Evolutionary conservation across 257 asterid genomes (phyloP).

Genomic region (Mitragyna speciosa): DNA sequence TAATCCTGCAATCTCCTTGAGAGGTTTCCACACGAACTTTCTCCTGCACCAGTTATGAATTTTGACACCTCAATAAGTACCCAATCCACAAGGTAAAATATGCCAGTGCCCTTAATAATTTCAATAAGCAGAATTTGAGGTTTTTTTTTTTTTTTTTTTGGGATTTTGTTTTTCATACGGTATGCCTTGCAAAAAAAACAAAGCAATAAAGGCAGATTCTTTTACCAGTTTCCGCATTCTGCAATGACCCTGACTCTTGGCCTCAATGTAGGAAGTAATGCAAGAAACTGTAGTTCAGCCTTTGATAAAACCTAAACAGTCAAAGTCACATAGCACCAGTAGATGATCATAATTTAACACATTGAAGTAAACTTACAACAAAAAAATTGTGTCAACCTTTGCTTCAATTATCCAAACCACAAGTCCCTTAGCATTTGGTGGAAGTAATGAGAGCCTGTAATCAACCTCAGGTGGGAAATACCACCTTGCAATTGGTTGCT

Average conservation of each 20-base stretch:
- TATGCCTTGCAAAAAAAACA: not conserved
- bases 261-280: conserved; percentile 67
- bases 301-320: conserved; percentile 56
- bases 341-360: not conserved
- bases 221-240: conserved; percentile 87
- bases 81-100: too few species aligned
- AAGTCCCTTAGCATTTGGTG: conserved; percentile 70
- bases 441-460: conserved; percentile 77
- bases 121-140: too few species aligned
- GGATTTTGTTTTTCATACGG: not conserved
- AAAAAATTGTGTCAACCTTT: conserved; percentile 40
- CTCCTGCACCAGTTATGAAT: conserved; percentile 47
- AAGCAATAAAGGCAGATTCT: not conserved
- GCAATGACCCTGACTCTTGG: conserved; percentile 81
- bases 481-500: conserved; percentile 94
- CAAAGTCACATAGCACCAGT: not conserved
- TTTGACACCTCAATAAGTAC: not conserved
- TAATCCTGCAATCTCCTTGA: conserved; percentile 67
- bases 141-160: not conserved
- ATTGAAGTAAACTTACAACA: not conserved
- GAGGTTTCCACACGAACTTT: conserved; percentile 81
- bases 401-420: conserved; percentile 87
- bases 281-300: conserved; percentile 33
- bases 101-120: too few species aligned
- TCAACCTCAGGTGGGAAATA: conserved; percentile 92